phyloP scores from a whole-genome alignment of 2,329 filamentous ascomycete species.

The Teratosphaeria destructans region DNA sequence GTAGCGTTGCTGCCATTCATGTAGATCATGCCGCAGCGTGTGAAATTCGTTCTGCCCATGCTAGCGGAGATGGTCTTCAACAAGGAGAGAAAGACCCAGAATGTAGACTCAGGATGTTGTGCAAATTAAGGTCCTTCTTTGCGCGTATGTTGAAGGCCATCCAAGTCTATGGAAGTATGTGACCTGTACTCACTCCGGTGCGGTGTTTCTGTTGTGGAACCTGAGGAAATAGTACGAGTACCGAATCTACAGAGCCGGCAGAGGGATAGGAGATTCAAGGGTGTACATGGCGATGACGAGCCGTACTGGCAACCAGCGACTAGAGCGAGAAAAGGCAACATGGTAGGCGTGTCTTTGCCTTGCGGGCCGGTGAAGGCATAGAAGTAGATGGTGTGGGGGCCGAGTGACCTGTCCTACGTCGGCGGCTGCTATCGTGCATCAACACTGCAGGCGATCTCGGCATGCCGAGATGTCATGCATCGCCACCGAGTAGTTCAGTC shows the following conservation, averaged over 20 bases:
- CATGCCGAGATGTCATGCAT: neutral
- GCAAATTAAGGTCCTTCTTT: neutral
- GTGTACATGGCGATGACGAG: neutral
- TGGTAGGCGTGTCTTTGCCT: neutral
- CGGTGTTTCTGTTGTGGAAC: neutral
- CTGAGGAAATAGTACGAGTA: neutral
- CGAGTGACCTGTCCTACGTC: neutral
- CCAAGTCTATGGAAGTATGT: neutral
- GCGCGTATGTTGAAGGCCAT: neutral
- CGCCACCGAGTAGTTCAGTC: neutral
- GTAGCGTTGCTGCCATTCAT: neutral
- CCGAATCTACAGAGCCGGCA: neutral
- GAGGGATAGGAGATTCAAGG: neutral
- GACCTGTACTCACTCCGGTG: neutral
- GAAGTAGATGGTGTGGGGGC: neutral
- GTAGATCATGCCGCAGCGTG: neutral
- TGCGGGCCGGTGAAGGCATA: neutral
- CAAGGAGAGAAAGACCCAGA: neutral
- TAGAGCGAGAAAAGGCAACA: neutral
- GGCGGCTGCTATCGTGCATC: neutral
- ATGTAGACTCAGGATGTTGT: neutral
- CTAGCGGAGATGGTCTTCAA: too few relatives aligned
- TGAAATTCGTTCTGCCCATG: conserved; percentile 1
- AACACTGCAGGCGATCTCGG: neutral
- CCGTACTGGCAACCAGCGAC: neutral